Evolutionary conservation across 1,139 yeast species (phyloP), one percentile per base, ranked within the genome.

Genomic region (Candida glucosophila): DNA sequence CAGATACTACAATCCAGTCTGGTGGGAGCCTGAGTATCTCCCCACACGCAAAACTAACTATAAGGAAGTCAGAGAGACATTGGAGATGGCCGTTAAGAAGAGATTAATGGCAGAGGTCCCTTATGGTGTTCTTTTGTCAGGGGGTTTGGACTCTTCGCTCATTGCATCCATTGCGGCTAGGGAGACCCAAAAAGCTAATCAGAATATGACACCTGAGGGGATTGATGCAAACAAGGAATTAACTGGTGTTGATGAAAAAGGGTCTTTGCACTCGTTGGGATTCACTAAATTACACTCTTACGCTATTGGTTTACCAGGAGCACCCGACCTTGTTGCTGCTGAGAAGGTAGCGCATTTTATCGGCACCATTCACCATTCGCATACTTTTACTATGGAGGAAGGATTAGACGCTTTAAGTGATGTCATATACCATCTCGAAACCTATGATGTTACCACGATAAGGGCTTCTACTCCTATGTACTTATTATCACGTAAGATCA

Each of bases 381-480:
- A 90, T 63, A 88, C 95, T 30, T 90, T 90, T 64, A 88, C 98
- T 20, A 61, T 90, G 41, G 82, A 90, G 53, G 98, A 90, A 52
- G 99, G 98, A 52, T 68, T 90, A 43, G 98, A 90, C 54, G 93
- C 98, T 7, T 72, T 90, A 43, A 72, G 80, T 43, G 99, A 90
- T 53, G 98, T 90, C 34, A 90, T 90, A 44, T 76, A 77, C 59
- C 96, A 90, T 58, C 72, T 90, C 55, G 99, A 90, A 65, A 92
- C 99, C 19, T 90, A 80, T 50, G 99, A 90, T 55, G 99, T 90
- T 40, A 90, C 99, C 42, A 90, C 99, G 29, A 88, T 90, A 51
- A 78, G 99, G 60, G 99, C 99, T 19, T 88, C 97, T 9, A 90
- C 98, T 23, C 99, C 99, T 43, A 90, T 90, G 99, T 90, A 88